phyloP scores from a whole-genome alignment of 78 protist genomes.

The Capsaspora owczarzaki region DNA sequence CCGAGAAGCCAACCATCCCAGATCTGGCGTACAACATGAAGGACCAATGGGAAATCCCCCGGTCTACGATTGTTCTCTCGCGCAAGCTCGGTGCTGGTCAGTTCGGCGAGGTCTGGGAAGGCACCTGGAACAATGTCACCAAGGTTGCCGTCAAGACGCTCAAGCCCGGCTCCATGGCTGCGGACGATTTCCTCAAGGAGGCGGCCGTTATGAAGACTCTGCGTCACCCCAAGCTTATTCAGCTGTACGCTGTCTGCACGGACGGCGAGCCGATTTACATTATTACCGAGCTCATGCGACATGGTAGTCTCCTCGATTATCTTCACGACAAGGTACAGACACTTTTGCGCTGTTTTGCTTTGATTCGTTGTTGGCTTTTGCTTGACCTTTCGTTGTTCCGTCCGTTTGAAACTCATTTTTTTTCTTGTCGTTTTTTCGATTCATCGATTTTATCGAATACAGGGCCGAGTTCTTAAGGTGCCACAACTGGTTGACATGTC shows the following conservation, averaged over 20 bases:
- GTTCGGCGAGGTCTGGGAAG: slow-evolving; percentile 38
- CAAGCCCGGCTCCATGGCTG: slow-evolving; percentile 18
- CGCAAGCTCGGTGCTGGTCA: slow-evolving; percentile 33
- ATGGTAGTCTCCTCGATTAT: slow-evolving; percentile 26
- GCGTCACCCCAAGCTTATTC: slow-evolving; percentile 21
- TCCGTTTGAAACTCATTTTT: too few species aligned
- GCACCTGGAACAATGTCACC: background rate
- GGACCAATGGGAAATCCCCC: slow-evolving; percentile 18
- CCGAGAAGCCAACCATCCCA: background rate
- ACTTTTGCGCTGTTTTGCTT: too few species aligned
- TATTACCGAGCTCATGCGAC: slow-evolving; percentile 26
- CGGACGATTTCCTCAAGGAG: slow-evolving; percentile 31
- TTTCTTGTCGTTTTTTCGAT: too few species aligned
- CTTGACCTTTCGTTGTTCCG: too few species aligned
- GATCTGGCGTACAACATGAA: background rate
- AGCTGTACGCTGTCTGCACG: slow-evolving; percentile 40
- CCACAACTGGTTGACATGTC: slow-evolving; percentile 27
- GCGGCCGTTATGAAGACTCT: slow-evolving; percentile 27
- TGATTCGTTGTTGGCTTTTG: too few species aligned
- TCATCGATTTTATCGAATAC: too few species aligned
- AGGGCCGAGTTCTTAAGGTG: background rate
- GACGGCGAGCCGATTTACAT: slow-evolving; percentile 33
- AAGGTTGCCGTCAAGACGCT: slow-evolving; percentile 34
- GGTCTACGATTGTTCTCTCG: background rate
- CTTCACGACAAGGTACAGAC: slow-evolving; percentile 15